phyloP scores from a whole-genome alignment of 305 asterid genomes.

The Coffea humblotiana region DNA sequence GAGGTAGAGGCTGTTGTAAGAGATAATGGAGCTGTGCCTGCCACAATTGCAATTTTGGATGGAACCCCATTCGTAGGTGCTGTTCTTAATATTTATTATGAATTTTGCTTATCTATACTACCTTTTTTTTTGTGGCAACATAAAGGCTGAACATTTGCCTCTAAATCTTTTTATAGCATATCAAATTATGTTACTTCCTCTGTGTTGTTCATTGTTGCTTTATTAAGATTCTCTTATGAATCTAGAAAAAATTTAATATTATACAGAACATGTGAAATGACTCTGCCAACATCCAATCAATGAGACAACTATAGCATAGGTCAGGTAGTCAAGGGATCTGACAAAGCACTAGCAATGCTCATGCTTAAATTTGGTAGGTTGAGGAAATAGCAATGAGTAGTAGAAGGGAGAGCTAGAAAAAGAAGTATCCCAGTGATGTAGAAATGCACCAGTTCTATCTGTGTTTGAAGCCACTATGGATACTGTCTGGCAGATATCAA shows the following conservation, averaged over 20 bases:
- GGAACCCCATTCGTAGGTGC: conserved; percentile 80
- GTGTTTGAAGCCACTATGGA: neutral
- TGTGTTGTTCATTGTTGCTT: neutral
- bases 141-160: neutral
- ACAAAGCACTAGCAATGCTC: neutral
- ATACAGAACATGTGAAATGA: neutral
- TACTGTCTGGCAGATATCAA: neutral
- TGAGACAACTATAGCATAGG: neutral
- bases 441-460: neutral
- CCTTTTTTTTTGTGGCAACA: neutral
- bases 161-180: neutral
- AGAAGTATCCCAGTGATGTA: neutral
- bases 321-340: neutral
- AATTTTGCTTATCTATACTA: conserved; percentile 13
- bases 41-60: conserved; percentile 86
- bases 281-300: neutral
- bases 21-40: conserved; percentile 84
- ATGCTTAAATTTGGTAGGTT: neutral
- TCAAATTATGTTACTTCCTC: neutral
- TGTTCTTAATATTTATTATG: conserved; percentile 1
- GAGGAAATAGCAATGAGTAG: neutral
- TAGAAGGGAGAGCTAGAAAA: neutral
- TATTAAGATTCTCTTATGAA: too few species aligned
- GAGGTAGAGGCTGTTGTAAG: conserved; percentile 74
- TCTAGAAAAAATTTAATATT: neutral